Base-by-base conservation (phyloP, 495 filamentous ascomycete species). In the Parathielavia appendiculata region DNA sequence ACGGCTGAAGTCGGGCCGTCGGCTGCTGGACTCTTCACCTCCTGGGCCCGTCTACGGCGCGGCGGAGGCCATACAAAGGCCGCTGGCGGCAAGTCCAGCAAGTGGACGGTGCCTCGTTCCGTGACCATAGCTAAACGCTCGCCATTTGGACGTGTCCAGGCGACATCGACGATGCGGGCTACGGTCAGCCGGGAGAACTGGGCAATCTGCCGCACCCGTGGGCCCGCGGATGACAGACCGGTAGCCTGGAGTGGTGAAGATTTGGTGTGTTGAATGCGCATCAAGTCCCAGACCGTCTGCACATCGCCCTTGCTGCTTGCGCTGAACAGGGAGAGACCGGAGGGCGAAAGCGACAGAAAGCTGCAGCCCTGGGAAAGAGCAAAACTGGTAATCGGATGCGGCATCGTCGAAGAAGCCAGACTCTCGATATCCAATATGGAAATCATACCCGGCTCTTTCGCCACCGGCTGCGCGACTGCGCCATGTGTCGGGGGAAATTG, bases 281-380 rank as follows among this genome's bases (percentile, higher is more conserved):
- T 87, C 51, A 97, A 73, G 73, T 96, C 90, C 93, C 93, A 98
- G 2, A 97, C 84, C 58, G 87, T 89, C 69, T 95, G 86, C 5
- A 93, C 83, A 66, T 98, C 93, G 11, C 93, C 93, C 62, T 96
- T 97, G 63, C 82, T 87, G 69, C 88, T 97, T 17, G 89, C 92
- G 1, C 89, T 97, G 59, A 98, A 83, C 11, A 98, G 75, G 67
- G 84, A 83, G 3, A 96, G 72, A 2, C 92, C 92, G 46, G 82
- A 87, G 0, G 93, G 92, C 45, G 91, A 85, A 54, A 98, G 89
- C 0, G 92, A 95, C 20, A 98, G 71, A 66, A 89, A 92, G 69
- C 93, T 97, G 71, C 91, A 96, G 22, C 93, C 93, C 50, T 87
- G 82, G 9, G 87, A 86, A 6, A 88, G 78, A 20, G 83, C 81